Evolutionary conservation across 2,329 filamentous ascomycete species (phyloP).

Genomic region (Beauveria sp.): DNA sequence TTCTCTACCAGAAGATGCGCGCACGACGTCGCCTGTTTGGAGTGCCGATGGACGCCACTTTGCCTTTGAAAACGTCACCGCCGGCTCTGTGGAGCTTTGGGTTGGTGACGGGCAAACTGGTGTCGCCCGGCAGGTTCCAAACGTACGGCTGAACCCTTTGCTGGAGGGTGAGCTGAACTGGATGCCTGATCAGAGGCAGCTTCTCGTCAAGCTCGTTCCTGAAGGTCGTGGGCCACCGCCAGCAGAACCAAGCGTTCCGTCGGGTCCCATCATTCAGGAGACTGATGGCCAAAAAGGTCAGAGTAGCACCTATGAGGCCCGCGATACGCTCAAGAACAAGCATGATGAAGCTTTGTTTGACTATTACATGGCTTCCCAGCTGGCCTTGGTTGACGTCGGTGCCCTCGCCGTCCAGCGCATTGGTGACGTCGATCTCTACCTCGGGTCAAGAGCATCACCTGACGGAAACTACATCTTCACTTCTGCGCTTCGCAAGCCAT

Average conservation of each 20-base stretch:
- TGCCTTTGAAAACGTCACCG: slow-evolving; percentile 7
- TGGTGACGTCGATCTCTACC: background rate
- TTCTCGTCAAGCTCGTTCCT: slow-evolving; percentile 6
- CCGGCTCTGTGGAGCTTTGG: slow-evolving; percentile 6
- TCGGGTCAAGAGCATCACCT: background rate
- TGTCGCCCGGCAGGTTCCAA: background rate
- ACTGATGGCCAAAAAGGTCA: slow-evolving; percentile 5
- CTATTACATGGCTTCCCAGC: slow-evolving; percentile 2
- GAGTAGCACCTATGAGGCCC: slow-evolving; percentile 7
- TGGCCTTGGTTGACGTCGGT: background rate
- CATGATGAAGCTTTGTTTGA: slow-evolving; percentile 6
- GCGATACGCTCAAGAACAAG: slow-evolving; percentile 4
- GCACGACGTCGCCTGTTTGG: slow-evolving; percentile 1
- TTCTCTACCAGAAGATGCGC: background rate
- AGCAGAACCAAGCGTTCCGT: background rate
- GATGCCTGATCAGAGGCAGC: slow-evolving; percentile 4
- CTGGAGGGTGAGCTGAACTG: background rate
- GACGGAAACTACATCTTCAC: background rate
- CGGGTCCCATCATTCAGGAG: slow-evolving; percentile 1
- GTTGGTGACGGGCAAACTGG: background rate
- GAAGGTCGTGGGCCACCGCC: background rate
- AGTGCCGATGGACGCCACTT: background rate
- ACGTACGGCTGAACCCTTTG: background rate
- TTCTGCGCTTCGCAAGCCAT: background rate
- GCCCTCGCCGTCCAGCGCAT: background rate